Evolutionary conservation across 2,329 filamentous ascomycete species (phyloP), one percentile per base, ranked within the genome.

Genomic region (Berkeleyomyces rouxiae): DNA sequence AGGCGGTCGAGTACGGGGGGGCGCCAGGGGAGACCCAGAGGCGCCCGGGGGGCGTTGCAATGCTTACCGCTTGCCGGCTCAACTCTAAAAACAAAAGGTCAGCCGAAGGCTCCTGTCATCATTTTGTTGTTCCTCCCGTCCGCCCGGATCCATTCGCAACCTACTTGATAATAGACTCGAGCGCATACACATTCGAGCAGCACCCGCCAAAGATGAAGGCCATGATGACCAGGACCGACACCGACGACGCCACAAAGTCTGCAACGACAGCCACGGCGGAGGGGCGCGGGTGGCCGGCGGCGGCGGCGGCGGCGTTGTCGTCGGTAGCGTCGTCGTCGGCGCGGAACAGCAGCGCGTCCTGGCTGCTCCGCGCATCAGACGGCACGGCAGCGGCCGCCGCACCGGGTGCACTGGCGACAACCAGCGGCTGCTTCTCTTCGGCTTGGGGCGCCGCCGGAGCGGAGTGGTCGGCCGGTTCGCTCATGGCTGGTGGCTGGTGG

Each of bases 101-200:
- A 23, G 23, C 23, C 23, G 2, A 23, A 23, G 1, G 23, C 23
- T 23, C 23, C 1, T 2, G 23, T 23, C 23, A 23, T 23, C 23
- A 23, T 23, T 2, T 23, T 23, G 23, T 23, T 23, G 23, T 23
- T 23, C 23, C 23, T 23, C 23, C 23, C 23, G 23, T 2, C 23
- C 23, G 23, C 23, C 23, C 7, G 31, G 39, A 23, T 9, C 13
- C 36, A 9, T 10, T 37, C n/a, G 10, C 61, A 58, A 76, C 85
- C 81, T 76, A 93, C 88, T 93, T 95, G 71, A 99, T 84, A 69
- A 97, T 95, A 57, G 89, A 88, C 74, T 99, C 93, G 63, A 99
- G 79, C 47, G 92, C 90, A 74, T 95, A 97, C n/a, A 96, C 91
- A 79, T 96, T 96, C 43, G 89, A 90, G 75, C 91, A 96, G 71